A percentile compares a stretch with the other conserved stretches of the same genome.
Evolutionary conservation across 2,329 filamentous ascomycete genomes (phyloP).

Genomic region (Aotearoamyces nothofagi): DNA sequence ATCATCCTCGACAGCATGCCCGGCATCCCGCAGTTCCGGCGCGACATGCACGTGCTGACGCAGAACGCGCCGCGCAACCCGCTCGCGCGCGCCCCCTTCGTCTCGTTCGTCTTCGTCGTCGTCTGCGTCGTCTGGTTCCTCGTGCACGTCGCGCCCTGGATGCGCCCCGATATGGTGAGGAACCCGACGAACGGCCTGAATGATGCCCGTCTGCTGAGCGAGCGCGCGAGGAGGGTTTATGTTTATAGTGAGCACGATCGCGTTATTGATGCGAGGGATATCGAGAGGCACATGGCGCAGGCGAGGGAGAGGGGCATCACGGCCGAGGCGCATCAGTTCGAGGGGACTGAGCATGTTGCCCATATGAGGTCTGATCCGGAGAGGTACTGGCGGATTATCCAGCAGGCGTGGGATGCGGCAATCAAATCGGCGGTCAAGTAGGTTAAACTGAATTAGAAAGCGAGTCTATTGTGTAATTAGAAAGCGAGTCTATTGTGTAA

Average conservation of each 20-base stretch:
- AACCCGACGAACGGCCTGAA: conserved; percentile 9
- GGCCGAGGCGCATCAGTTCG: background rate
- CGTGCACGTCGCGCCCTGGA: conserved; percentile 13
- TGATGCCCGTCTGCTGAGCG: conserved; percentile 7
- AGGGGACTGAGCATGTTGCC: background rate
- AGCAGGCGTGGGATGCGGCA: background rate
- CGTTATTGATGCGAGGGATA: conserved; percentile 11
- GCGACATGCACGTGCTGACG: conserved; percentile 12
- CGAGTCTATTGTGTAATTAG: too few relatives aligned
- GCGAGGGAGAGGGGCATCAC: background rate
- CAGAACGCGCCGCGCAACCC: conserved; percentile 5
- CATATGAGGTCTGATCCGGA: background rate
- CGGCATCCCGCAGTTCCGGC: conserved; percentile 13
- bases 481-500: too few relatives aligned
- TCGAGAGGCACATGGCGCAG: conserved; percentile 9
- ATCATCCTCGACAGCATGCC: conserved; percentile 12
- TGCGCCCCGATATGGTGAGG: conserved; percentile 13
- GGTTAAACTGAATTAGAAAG: too few relatives aligned
- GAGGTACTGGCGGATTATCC: background rate
- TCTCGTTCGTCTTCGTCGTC: conserved; percentile 2
- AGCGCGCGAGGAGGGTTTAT: conserved; percentile 9
- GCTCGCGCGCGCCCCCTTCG: conserved; percentile 8
- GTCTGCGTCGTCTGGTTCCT: conserved; percentile 6
- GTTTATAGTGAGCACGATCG: conserved; percentile 15
- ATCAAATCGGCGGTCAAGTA: too few relatives aligned